These are phyloP conservation scores for Candida sphagnicola DNA, from an alignment of 805 yeast genomes.

Conservation along the genomic window DNA sequence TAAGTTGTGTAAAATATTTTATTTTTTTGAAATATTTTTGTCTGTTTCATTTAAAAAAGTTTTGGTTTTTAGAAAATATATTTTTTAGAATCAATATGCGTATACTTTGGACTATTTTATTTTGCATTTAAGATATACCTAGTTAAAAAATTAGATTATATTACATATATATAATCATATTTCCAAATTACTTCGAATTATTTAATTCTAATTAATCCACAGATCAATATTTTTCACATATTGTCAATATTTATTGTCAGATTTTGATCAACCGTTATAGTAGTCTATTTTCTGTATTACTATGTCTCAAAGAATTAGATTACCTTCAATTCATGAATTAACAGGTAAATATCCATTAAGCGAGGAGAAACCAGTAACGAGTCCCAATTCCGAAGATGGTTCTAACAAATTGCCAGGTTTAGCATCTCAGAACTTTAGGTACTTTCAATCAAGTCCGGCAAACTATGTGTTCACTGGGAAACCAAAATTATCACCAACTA, in stretches of 20 bases:
- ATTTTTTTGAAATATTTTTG: not conserved
- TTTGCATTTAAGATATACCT: not conserved
- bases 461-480: conserved; percentile 8
- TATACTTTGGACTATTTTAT: not conserved
- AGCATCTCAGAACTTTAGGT: conserved; percentile 3
- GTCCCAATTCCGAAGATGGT: conserved; percentile 4
- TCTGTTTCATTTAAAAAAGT: not conserved
- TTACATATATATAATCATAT: not conserved
- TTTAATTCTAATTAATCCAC: no score
- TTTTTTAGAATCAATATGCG: not conserved
- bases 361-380: conserved; percentile 1
- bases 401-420: conserved; percentile 5
- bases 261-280: not conserved
- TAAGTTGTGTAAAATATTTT: not conserved
- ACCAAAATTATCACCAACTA: conserved; percentile 10
- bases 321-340: conserved; percentile 26
- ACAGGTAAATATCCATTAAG: conserved; percentile 12
- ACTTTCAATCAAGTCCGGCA: conserved; percentile 2
- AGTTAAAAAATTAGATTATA: not conserved
- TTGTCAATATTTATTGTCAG: no score
- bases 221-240: no score
- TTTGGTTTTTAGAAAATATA: not conserved
- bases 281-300: no score
- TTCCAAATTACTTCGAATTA: no score
- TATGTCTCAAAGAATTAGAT: conserved; percentile 12